phyloP scores from a whole-genome alignment of 2,329 filamentous ascomycete species.

The Rugonectria rugulosa region DNA sequence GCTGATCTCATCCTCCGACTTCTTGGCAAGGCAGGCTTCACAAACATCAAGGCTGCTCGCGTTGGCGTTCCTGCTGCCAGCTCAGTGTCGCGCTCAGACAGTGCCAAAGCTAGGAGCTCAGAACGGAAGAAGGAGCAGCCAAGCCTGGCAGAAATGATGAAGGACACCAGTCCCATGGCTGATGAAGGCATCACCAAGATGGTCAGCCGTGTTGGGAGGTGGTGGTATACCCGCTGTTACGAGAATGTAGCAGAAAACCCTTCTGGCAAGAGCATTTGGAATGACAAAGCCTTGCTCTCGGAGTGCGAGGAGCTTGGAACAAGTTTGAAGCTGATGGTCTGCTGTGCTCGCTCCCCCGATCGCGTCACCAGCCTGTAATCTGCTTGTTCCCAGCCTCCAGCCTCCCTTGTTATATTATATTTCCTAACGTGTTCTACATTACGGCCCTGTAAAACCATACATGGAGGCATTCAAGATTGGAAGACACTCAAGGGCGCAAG shows the following conservation, averaged over 20 bases:
- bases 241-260: constrained; percentile 68
- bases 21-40: constrained; percentile 74
- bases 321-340: constrained; percentile 89
- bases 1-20: constrained; percentile 70
- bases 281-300: constrained; percentile 73
- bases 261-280: constrained; percentile 73
- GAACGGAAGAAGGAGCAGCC: constrained; percentile 53
- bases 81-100: constrained; percentile 47
- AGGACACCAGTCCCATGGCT: constrained; percentile 71
- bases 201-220: constrained; percentile 88
- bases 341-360: constrained; percentile 84
- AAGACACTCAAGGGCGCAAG: constrained; percentile 39
- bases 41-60: constrained; percentile 76
- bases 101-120: constrained; percentile 24
- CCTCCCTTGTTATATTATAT: constrained; percentile 17
- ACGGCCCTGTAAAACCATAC: constrained; percentile 10
- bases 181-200: constrained; percentile 92
- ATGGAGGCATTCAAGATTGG: constrained; percentile 36
- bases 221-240: constrained; percentile 97
- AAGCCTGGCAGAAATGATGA: constrained; percentile 75
- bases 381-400: not conserved
- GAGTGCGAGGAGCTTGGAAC: constrained; percentile 90
- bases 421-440: constrained; percentile 24
- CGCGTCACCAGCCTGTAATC: constrained; percentile 57
- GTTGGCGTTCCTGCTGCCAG: constrained; percentile 79